phyloP scores from a whole-genome alignment of 2,329 filamentous ascomycete species.

The Graphiopsis chlorocephala region DNA sequence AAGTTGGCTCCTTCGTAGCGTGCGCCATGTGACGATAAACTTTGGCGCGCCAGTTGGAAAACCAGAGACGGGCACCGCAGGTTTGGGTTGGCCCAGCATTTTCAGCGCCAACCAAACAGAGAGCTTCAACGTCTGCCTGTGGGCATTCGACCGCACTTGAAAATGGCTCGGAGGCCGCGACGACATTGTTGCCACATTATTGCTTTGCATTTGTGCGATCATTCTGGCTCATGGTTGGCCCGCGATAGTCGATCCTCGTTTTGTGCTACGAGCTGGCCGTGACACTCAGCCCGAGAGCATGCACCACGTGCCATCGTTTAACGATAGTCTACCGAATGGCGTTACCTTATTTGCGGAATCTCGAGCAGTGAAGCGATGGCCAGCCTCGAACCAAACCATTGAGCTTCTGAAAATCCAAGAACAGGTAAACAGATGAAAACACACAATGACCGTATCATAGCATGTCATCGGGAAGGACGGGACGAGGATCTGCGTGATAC shows the following conservation, averaged over 20 bases:
- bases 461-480: slow-evolving; percentile 1
- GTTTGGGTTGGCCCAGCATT: background rate
- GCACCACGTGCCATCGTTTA: background rate
- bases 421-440: background rate
- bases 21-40: background rate
- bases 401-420: background rate
- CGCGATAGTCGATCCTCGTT: background rate
- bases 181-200: background rate
- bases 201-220: too few relatives aligned
- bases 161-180: background rate
- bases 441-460: background rate
- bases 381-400: background rate
- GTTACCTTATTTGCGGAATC: background rate
- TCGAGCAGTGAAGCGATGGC: background rate
- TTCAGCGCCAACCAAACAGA: background rate
- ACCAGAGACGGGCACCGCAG: slow-evolving; percentile 1
- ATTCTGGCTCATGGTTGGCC: background rate
- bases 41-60: slow-evolving; percentile 4
- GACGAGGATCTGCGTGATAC: slow-evolving; percentile 5
- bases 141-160: background rate
- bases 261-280: background rate
- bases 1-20: background rate
- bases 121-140: background rate
- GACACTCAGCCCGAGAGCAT: background rate
- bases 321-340: background rate